A percentile compares a stretch with the other conserved stretches of the same genome.
Evolutionary conservation across 106 monocot genomes (phyloP).

Genomic region (Narthecium ossifragum): DNA sequence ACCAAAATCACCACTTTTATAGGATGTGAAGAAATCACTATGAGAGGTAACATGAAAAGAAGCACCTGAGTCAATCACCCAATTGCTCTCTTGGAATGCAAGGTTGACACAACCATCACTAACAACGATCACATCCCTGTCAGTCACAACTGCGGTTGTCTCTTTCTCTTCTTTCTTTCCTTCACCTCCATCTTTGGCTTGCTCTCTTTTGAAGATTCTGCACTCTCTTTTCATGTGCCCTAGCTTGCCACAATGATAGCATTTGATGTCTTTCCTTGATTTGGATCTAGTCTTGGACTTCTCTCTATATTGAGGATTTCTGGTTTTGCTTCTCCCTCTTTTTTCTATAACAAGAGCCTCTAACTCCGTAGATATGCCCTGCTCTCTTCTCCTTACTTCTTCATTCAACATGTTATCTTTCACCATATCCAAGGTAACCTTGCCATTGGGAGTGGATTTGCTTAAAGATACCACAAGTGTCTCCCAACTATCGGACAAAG

Average conservation of each 20-base stretch:
- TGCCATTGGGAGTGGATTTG: background rate
- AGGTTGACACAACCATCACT: slow-evolving; percentile 4
- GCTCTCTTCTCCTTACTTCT: background rate
- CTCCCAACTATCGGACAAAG: background rate
- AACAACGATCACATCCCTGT: background rate
- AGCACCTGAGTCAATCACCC: slow-evolving; percentile 1
- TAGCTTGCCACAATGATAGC: background rate
- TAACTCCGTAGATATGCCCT: background rate
- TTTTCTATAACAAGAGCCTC: background rate
- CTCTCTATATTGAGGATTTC: too few species aligned
- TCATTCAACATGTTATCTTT: slow-evolving; percentile 1
- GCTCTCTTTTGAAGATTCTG: background rate
- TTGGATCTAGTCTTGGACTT: background rate
- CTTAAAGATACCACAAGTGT: background rate
- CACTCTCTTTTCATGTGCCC: slow-evolving; percentile 3
- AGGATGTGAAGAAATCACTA: slow-evolving; percentile 4
- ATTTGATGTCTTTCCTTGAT: background rate
- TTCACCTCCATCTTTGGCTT: background rate
- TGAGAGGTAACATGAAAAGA: slow-evolving; percentile 1
- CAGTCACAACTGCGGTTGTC: background rate
- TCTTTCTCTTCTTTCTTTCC: background rate
- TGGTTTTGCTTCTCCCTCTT: slow-evolving; percentile 1
- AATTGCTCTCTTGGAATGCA: background rate
- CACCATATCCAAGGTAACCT: background rate
- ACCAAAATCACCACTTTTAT: background rate